A percentile compares a stretch with the other conserved stretches of the same genome.
Evolutionary conservation across 306 rosid genomes (phyloP).

Genomic region (Cicer yamashitae): DNA sequence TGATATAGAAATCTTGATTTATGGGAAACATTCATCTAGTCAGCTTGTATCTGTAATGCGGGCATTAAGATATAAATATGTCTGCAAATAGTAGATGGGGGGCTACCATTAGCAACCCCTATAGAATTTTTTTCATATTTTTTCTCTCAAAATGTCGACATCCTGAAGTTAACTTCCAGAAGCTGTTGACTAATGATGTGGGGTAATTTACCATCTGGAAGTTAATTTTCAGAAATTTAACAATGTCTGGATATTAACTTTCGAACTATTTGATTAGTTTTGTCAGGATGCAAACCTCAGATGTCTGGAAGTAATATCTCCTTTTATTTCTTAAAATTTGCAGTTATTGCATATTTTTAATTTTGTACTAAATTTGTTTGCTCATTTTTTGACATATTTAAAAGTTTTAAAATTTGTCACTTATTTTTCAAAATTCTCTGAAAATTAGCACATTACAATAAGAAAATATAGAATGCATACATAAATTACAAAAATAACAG

Average conservation of each 20-base stretch:
- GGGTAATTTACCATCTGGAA: conserved; percentile 1
- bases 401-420: background rate
- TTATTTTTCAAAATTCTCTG: background rate
- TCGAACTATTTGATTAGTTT: background rate
- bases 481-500: background rate
- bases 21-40: background rate
- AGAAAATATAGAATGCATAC: background rate
- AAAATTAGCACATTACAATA: background rate
- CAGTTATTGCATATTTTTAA: background rate
- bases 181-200: background rate
- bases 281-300: background rate
- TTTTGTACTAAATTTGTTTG: background rate
- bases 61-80: background rate
- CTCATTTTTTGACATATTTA: background rate
- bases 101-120: background rate
- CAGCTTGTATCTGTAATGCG: background rate
- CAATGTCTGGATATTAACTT: background rate
- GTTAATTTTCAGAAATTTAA: background rate
- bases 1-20: background rate
- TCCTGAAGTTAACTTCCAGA: background rate
- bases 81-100: background rate
- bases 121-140: background rate
- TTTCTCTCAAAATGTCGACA: background rate
- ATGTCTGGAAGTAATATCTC: background rate
- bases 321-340: background rate